Evolutionary conservation across 108 stramenopile species (phyloP).

Genomic region (Cyclotella cryptica): DNA sequence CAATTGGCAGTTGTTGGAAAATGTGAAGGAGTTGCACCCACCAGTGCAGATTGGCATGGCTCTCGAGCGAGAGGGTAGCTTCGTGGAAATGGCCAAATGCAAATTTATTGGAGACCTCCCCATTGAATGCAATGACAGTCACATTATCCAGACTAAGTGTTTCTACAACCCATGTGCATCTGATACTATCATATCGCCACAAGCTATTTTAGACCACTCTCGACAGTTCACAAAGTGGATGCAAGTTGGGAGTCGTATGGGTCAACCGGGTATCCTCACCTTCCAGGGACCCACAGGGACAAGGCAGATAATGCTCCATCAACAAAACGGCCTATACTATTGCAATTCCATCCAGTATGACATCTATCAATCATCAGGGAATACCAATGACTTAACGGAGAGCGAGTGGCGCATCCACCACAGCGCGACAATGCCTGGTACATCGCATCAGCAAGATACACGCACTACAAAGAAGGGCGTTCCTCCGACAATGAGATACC

Average conservation of each 20-base stretch:
- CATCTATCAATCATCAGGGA: too few relatives aligned
- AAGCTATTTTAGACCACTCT: neutral
- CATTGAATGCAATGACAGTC: neutral
- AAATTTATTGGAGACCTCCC: neutral
- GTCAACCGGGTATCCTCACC: too few relatives aligned
- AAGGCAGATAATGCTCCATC: too few relatives aligned
- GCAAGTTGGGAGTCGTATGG: neutral
- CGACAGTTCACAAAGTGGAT: neutral
- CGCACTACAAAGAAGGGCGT: neutral
- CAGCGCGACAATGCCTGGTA: neutral
- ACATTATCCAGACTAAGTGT: neutral
- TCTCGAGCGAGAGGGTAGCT: too few relatives aligned
- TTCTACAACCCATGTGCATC: too few relatives aligned
- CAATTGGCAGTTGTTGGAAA: too few relatives aligned
- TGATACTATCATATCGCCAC: constrained; percentile 4
- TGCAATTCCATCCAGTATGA: too few relatives aligned
- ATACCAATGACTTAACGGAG: too few relatives aligned
- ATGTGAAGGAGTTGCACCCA: neutral
- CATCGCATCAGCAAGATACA: neutral
- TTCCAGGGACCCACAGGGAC: too few relatives aligned
- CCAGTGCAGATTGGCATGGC: too few relatives aligned
- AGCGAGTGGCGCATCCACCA: too few relatives aligned
- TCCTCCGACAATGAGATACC: constrained; percentile 1
- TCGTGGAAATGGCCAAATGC: neutral
- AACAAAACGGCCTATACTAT: too few relatives aligned